Conservation (phyloP, 768 basidiomycete genomes). For the Amanita rubescens region DNA sequence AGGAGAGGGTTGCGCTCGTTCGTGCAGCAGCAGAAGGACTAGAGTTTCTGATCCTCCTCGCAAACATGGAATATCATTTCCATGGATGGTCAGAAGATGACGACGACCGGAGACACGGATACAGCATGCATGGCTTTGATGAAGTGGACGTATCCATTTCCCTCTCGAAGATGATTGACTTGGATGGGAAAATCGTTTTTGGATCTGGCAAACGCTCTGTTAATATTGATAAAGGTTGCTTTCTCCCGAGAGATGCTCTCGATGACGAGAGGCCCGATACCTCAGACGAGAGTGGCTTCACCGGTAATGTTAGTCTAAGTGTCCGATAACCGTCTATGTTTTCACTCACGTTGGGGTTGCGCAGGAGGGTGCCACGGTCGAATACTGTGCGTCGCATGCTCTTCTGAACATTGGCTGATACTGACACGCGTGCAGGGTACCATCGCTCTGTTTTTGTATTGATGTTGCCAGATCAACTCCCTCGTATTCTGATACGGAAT, state of each 20-base stretch:
- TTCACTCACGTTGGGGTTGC: no score
- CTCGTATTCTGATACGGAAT: background rate
- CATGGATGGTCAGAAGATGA: no score
- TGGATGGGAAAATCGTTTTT: background rate
- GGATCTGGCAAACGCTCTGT: background rate
- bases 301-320: background rate
- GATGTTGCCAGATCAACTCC: slow-evolving; percentile 14
- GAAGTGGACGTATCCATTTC: no score
- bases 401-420: background rate
- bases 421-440: slow-evolving; percentile 17
- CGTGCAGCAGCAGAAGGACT: no score
- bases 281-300: no score
- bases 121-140: no score
- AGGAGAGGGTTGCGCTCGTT: no score
- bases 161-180: slow-evolving; percentile 14
- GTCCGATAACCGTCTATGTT: no score
- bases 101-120: no score
- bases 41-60: no score
- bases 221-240: background rate
- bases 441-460: slow-evolving; percentile 26
- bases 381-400: slow-evolving; percentile 21
- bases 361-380: slow-evolving; percentile 18
- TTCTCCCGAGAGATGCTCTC: background rate
- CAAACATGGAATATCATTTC: no score
- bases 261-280: background rate